A percentile compares a stretch with the other conserved stretches of the same genome.
These are phyloP conservation scores for Letharia lupina DNA, from an alignment of 495 filamentous ascomycete species.

Conservation along the genomic window DNA sequence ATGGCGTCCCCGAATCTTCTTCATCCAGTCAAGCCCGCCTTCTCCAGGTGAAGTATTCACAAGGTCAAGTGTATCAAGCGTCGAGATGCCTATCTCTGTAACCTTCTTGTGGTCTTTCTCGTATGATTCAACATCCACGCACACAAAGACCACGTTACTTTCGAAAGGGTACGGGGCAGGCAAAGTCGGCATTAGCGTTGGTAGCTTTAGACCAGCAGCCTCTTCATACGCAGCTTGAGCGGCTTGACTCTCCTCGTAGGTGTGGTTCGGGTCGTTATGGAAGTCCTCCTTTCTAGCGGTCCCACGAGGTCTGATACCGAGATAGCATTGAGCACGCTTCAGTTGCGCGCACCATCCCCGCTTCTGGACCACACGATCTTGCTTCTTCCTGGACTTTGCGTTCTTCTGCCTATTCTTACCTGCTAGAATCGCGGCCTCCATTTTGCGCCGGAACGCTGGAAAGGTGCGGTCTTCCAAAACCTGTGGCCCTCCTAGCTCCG, in stretches of 20 bases:
- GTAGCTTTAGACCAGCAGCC: conserved; percentile 19
- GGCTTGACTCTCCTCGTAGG: conserved; percentile 25
- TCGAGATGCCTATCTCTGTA: conserved; percentile 81
- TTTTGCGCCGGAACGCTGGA: conserved; percentile 40
- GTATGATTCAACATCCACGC: conserved; percentile 73
- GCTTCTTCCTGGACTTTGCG: conserved; percentile 43
- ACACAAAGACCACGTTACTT: conserved; percentile 59
- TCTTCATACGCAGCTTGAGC: conserved; percentile 22
- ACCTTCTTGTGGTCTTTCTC: conserved; percentile 48
- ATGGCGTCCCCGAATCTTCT: conserved; percentile 59
- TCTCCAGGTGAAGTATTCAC: conserved; percentile 47
- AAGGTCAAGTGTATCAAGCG: conserved; percentile 63
- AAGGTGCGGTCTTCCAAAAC: conserved; percentile 29
- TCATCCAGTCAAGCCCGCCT: conserved; percentile 53
- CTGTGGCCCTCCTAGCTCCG: conserved; percentile 11
- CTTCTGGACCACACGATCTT: conserved; percentile 40
- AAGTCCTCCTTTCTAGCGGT: conserved; percentile 20
- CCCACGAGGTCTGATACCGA: conserved; percentile 47
- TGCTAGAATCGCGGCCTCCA: conserved; percentile 37
- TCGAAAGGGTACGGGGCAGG: conserved; percentile 42
- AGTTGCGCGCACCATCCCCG: conserved; percentile 40
- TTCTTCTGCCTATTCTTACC: conserved; percentile 39
- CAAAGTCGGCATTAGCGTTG: conserved; percentile 30
- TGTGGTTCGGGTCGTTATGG: conserved; percentile 20
- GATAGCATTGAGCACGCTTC: conserved; percentile 58